Base-by-base conservation (phyloP, 1,139 yeast species). In the Diutina sp. region DNA sequence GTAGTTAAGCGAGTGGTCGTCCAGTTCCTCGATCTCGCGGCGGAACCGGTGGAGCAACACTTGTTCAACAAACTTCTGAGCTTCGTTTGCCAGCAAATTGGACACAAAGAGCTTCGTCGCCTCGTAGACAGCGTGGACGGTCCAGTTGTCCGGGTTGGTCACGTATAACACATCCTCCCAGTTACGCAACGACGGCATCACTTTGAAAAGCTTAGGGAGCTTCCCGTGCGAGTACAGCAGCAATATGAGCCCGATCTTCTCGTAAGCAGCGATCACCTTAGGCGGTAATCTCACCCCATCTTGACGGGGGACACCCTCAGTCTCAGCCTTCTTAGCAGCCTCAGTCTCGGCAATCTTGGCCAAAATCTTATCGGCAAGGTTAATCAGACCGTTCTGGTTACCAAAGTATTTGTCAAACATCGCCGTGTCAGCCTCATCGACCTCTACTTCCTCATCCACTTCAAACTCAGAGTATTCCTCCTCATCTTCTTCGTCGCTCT, bases 81-180 rank as follows among this genome's bases (percentile, higher is more conserved):
- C 93, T 69, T 93, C 96, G 61, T 82, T 81, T 12, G 98, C 88
- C 58, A 84, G 84, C 67, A 93, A 78, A 64, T 90, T 90, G 16
- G 98, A 90, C 1, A 93, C 96, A 70, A 95, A 91, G 55, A 93
- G 73, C 68, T 90, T 89, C 11, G 99, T 90, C 3, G 97, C 99
- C 69, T 95, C 98, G 67, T 87, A 93, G 1, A 87, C 85, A 2
- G 95, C 97, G 67, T 91, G 95, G n/a, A 97, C 93, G 6, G 98
- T 88, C 99, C 99, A 93, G 38, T 77, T 74, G 60, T 84, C 90
- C 11, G 99, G 99, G 63, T 89, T 83, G 2, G 99, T 91, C 35
- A 93, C 97, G 65, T 84, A 91, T 48, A 93, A 74, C 46, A 95
- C 87, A 69, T 93, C 98, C 68, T 90, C 90, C 99, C 99, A 93